Evolutionary conservation across 805 yeast species (phyloP), one percentile per base, ranked within the genome.

Genomic region (Isabelozyma heimii): DNA sequence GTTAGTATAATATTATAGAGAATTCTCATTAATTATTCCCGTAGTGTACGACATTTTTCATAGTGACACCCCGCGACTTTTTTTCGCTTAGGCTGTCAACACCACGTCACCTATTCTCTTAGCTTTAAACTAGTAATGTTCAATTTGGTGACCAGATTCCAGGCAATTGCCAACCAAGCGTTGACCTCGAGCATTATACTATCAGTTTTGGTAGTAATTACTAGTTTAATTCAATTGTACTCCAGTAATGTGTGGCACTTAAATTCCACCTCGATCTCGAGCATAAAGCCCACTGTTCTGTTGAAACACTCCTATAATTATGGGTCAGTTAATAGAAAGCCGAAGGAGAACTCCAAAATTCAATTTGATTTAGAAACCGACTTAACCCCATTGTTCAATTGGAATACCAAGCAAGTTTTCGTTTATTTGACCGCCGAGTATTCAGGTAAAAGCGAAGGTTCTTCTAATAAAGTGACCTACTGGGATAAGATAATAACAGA

Each of bases 351-450:
- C 63, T 76, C 87, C 49, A 81, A 78, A 57, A 65, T 91, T 38
- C 69, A 70, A 10, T 91, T 94, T 60, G 96, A 89, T 63, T 70
- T 94, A 43, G 82, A 81, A 5, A 74, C 76, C 1, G 97, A 92
- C 66, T 74, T 92, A 52, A 63, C 88, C 1, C 84, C 89, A 1
- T 75, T 94, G 46, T 91, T 91, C 79, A 91, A 87, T 67, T 92
- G 97, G 97, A 94, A 92, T 69, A 94, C 99, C 10, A 92, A 92
- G 63, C 98, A 92, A 67, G 83, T 92, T n/a, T 92, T 94, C 60
- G 88, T 86, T 5, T 94, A 92, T 60, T 74, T 94, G 53, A 88
- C 95, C 2, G 96, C 95, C 1, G 92, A 89, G 61, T 91, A 91
- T 59, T 72, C 75, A 14, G 83, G 82, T 73, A 63, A 69, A 50